A percentile compares a stretch with the other conserved stretches of the same genome.
These are phyloP conservation scores for Aspergillus cejpii DNA, from an alignment of 2,329 filamentous ascomycete species.

Conservation along the genomic window DNA sequence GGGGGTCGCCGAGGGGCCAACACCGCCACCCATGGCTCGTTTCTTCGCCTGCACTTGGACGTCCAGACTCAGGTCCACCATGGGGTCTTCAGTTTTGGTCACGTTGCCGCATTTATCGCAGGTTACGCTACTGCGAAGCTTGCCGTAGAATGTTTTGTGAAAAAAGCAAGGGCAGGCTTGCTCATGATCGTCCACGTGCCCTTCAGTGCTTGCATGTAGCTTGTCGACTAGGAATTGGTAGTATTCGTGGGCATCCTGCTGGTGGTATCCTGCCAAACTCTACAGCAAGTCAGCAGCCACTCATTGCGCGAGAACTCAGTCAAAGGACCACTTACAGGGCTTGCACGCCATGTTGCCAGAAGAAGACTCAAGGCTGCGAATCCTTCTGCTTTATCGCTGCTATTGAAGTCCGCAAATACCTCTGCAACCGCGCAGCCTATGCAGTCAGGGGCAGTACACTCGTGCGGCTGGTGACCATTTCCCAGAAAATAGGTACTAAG, in stretches of 20 bases:
- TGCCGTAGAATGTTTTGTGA: conserved; percentile 90
- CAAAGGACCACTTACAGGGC: conserved; percentile 51
- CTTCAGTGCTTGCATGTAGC: conserved; percentile 71
- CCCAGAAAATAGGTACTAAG: conserved; percentile 87
- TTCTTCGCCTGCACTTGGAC: conserved; percentile 65
- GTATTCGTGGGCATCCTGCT: conserved; percentile 96
- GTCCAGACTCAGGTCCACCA: conserved; percentile 83
- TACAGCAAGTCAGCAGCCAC: conserved; percentile 27
- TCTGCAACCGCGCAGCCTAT: conserved; percentile 57
- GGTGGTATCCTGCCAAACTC: conserved; percentile 79
- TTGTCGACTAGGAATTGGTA: conserved; percentile 93
- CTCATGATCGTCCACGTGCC: conserved; percentile 54
- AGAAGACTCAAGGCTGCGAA: conserved; percentile 87
- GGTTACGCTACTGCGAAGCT: conserved; percentile 81
- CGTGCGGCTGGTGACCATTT: conserved; percentile 74
- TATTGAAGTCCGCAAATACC: conserved; percentile 58
- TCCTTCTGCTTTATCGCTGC: conserved; percentile 64
- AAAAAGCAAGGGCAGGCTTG: conserved; percentile 75
- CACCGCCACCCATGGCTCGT: conserved; percentile 35
- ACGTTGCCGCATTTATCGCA: conserved; percentile 81
- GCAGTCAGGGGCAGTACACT: conserved; percentile 57
- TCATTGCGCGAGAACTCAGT: neutral
- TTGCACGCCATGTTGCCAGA: conserved; percentile 81
- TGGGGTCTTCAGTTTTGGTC: conserved; percentile 77
- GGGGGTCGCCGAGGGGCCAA: conserved; percentile 40